phyloP scores from a whole-genome alignment of 2,329 filamentous ascomycete species.

The Xylaria sp. region DNA sequence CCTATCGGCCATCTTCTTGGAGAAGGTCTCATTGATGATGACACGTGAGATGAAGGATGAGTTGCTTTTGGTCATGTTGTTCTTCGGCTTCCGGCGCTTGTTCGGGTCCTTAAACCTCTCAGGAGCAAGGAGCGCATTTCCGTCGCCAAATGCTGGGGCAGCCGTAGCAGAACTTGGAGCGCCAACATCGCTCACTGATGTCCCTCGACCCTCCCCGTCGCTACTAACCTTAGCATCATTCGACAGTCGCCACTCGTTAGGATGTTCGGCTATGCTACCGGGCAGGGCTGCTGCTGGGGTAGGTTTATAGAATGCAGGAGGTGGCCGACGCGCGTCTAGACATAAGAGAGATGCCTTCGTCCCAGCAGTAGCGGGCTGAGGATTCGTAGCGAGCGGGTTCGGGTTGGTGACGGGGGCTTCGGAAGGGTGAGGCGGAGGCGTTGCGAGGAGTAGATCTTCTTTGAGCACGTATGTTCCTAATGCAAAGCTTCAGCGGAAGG shows the following conservation, averaged over 20 bases:
- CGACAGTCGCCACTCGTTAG: slow-evolving; percentile 69
- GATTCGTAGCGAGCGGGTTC: slow-evolving; percentile 88
- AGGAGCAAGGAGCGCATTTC: slow-evolving; percentile 77
- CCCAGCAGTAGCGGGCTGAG: slow-evolving; percentile 84
- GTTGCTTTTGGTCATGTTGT: slow-evolving; percentile 98
- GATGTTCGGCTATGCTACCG: slow-evolving; percentile 69
- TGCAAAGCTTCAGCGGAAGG: slow-evolving; percentile 37
- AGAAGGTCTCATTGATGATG: slow-evolving; percentile 84
- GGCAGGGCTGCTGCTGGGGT: slow-evolving; percentile 63
- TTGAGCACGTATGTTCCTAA: slow-evolving; percentile 88
- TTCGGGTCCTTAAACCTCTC: slow-evolving; percentile 75
- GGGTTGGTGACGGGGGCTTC: slow-evolving; percentile 88
- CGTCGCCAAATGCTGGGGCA: slow-evolving; percentile 83
- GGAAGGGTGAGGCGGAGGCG: slow-evolving; percentile 93
- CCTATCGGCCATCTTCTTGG: slow-evolving; percentile 83
- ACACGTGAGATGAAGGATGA: slow-evolving; percentile 98
- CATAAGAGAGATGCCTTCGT: slow-evolving; percentile 84
- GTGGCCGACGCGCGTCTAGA: slow-evolving; percentile 69
- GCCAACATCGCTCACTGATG: slow-evolving; percentile 63
- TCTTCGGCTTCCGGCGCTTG: slow-evolving; percentile 94
- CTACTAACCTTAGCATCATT: slow-evolving; percentile 69
- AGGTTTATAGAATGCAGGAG: slow-evolving; percentile 66
- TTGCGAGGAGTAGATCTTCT: slow-evolving; percentile 92
- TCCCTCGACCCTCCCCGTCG: slow-evolving; percentile 64
- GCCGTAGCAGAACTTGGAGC: slow-evolving; percentile 56